phyloP scores from a whole-genome alignment of 1,284 basidiomycete genomes.

The Apiotrichum montevideense region DNA sequence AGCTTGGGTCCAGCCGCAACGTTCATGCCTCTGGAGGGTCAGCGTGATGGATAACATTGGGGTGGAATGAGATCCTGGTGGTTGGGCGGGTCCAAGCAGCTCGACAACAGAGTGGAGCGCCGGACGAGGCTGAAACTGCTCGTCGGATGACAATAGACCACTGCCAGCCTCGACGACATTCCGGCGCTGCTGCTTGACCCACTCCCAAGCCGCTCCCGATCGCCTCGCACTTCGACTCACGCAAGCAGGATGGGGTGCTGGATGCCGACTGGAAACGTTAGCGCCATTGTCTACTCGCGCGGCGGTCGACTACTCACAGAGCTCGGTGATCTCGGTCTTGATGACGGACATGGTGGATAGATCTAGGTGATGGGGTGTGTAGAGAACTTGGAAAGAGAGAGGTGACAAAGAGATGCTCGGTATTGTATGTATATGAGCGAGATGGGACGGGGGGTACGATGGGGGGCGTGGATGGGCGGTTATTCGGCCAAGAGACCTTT shows the following conservation, averaged over 20 bases:
- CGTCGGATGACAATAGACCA: too few species aligned
- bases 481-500: too few species aligned
- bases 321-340: slow-evolving; percentile 67
- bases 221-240: slow-evolving; percentile 16
- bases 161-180: too few species aligned
- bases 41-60: neutral
- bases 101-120: too few species aligned
- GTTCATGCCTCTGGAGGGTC: slow-evolving; percentile 61
- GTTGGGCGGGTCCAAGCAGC: too few species aligned
- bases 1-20: slow-evolving; percentile 80
- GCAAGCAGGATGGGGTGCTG: slow-evolving; percentile 82
- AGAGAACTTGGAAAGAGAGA: neutral
- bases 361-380: neutral
- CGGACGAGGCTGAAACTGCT: too few species aligned
- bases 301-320: slow-evolving; percentile 47
- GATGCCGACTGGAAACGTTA: slow-evolving; percentile 54
- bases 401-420: neutral
- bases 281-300: neutral
- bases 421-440: neutral
- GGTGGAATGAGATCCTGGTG: neutral
- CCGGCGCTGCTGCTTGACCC: too few species aligned
- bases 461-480: too few species aligned
- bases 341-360: slow-evolving; percentile 34
- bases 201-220: too few species aligned
- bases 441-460: neutral